phyloP scores from a whole-genome alignment of 2,329 filamentous ascomycete genomes.

The Didymella sp. region DNA sequence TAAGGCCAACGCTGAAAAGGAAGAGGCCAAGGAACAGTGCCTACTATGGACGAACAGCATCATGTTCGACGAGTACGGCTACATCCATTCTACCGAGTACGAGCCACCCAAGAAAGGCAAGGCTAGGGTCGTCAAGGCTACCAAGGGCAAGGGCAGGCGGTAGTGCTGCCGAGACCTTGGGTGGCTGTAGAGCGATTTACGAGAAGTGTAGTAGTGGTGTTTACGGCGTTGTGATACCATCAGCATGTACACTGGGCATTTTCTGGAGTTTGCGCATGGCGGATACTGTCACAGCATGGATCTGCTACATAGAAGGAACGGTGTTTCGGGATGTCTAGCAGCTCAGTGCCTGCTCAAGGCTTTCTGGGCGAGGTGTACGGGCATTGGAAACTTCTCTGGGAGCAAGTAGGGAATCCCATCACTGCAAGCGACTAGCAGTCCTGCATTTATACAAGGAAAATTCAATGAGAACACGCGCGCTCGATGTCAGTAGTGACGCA shows the following conservation, averaged over 20 bases:
- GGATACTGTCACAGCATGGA: not conserved
- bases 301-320: conserved; percentile 8
- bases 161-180: conserved; percentile 3
- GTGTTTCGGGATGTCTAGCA: not conserved
- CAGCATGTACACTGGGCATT: conserved; percentile 25
- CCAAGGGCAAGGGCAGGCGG: conserved; percentile 41
- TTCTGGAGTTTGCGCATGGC: conserved; percentile 26
- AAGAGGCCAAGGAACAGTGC: conserved; percentile 64
- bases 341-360: not conserved
- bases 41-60: conserved; percentile 70
- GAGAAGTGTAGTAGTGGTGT: conserved; percentile 29
- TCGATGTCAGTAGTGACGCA: not conserved
- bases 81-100: conserved; percentile 64
- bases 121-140: conserved; percentile 43
- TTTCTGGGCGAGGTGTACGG: not conserved
- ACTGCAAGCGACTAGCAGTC: not conserved
- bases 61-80: conserved; percentile 64
- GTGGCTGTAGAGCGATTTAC: conserved; percentile 25
- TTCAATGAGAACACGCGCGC: not conserved
- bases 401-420: not conserved
- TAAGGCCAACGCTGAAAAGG: conserved; percentile 64
- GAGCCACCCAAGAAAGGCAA: conserved; percentile 59
- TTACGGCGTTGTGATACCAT: conserved; percentile 35
- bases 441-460: not conserved
- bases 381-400: not conserved